Evolutionary conservation across 2,329 filamentous ascomycete species (phyloP), one percentile per base, ranked within the genome.

Genomic region (Volutella citrinella): DNA sequence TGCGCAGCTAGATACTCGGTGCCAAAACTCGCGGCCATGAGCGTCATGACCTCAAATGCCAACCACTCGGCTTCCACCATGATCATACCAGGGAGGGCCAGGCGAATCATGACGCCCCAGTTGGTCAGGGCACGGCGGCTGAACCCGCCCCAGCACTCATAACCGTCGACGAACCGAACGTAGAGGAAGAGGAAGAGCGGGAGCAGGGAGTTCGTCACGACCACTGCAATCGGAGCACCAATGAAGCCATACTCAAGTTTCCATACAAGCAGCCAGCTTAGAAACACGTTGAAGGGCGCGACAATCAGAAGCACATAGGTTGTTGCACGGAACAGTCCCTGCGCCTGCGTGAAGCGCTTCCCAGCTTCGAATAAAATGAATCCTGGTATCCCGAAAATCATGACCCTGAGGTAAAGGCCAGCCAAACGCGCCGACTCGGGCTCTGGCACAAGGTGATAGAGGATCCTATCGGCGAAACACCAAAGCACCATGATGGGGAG

Each of bases 61-160:
- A 96, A 74, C 65, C 87, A 95, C 59, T 97, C 91, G 6, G 91
- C 89, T 59, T 94, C 82, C 3, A 97, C 84, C 90, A 96, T 96
- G 46, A 95, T 69, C 58, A 97, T 80, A 2, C 91, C 91, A 0
- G 91, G 90, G 10, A 96, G 68, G 1, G 91, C 88, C 22, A 97
- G 81, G 29, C 80, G 79, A 51, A 97, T 78, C 91, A 95, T 94
- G 8, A 60, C 52, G 52, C 91, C 38, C 87, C 87, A 93, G 55
- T 91, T 91, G 30, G 69, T 66, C 31, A 89, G 70, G 7, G 84
- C 84, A 19, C 77, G 75, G 42, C 66, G 70, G 29, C 80, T 84
- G 57, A 94, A 84, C 10, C 88, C 88, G 38, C 83, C 83, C 88
- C 88, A 95, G 67, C 88, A 94, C 52, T 89, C 78, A 32, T 71